Percentiles rank a stretch among this genome's conserved stretches.
Conservation (phyloP, 202 grass and related monocot genomes). For the Zoysia matrella region DNA sequence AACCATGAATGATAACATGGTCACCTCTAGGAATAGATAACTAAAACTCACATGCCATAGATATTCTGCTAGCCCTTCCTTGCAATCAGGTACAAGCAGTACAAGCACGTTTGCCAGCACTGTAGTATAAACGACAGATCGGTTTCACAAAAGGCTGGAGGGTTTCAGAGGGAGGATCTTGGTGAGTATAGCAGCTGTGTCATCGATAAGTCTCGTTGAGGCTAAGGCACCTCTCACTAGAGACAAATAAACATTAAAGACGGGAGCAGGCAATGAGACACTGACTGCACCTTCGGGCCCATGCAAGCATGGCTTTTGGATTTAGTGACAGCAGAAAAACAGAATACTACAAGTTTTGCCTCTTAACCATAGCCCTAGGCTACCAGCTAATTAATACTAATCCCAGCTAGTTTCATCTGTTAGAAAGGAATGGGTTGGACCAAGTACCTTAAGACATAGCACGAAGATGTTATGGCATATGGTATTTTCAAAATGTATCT, state of each 20-base stretch:
- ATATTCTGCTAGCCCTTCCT: conserved; percentile 31
- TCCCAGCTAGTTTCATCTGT: no score
- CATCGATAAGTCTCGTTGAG: conserved; percentile 42
- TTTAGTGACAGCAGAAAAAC: conserved; percentile 30
- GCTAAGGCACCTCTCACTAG: background rate
- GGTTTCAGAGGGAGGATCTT: conserved; percentile 35
- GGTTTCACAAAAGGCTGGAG: conserved; percentile 54
- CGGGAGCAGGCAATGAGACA: conserved; percentile 58
- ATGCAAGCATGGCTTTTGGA: conserved; percentile 52
- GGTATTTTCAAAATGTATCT: background rate
- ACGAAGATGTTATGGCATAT: background rate
- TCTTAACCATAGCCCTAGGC: conserved; percentile 9
- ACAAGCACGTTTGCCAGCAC: conserved; percentile 39
- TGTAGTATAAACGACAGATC: conserved; percentile 52
- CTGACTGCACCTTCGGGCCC: conserved; percentile 24
- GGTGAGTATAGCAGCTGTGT: conserved; percentile 39
- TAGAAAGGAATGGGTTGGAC: background rate
- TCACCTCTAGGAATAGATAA: conserved; percentile 40
- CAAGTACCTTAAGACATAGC: background rate
- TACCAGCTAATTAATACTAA: background rate
- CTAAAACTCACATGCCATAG: conserved; percentile 38
- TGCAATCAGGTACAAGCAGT: conserved; percentile 36
- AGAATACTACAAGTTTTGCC: conserved; percentile 27
- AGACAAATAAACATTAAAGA: conserved; percentile 60
- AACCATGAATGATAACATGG: conserved; percentile 19